A percentile compares a stretch with the other conserved stretches of the same genome.
phyloP scores from a whole-genome alignment of 2,329 filamentous ascomycete genomes.

The Penicillium sp. region DNA sequence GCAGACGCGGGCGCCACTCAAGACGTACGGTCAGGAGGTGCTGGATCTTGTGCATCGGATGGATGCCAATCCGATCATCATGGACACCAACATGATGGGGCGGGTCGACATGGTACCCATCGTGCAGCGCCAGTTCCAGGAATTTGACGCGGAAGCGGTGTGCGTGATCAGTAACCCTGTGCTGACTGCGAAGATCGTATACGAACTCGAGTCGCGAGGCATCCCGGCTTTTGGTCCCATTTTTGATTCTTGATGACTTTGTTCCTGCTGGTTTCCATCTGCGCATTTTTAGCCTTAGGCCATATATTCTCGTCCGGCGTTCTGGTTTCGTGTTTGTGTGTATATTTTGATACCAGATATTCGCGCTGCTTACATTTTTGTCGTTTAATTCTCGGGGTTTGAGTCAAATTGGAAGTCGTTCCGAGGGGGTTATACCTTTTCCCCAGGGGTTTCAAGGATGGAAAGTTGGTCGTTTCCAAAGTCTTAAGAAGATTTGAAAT shows the following conservation, averaged over 20 bases:
- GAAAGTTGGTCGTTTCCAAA: background rate
- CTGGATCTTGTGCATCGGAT: conserved; percentile 53
- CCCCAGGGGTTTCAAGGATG: background rate
- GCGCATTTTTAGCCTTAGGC: background rate
- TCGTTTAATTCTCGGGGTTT: background rate
- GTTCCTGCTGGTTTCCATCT: background rate
- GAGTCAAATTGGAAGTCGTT: background rate
- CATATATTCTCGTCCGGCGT: background rate
- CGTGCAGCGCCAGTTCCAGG: conserved; percentile 48
- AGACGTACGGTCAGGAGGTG: conserved; percentile 59
- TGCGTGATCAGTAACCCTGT: conserved; percentile 68
- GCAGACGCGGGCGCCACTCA: conserved; percentile 59
- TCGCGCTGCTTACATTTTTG: background rate
- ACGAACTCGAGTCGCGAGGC: conserved; percentile 61
- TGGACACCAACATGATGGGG: conserved; percentile 60
- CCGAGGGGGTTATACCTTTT: background rate
- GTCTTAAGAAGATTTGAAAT: conserved; percentile 12
- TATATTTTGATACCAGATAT: background rate
- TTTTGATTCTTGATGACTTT: conserved; percentile 56
- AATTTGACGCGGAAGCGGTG: conserved; percentile 59
- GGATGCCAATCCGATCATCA: conserved; percentile 61
- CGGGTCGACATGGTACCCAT: conserved; percentile 59
- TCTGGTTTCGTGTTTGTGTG: background rate
- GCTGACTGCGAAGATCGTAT: conserved; percentile 65
- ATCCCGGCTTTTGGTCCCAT: conserved; percentile 68